phyloP scores from a whole-genome alignment of 2,329 filamentous ascomycete genomes.

The Colletotrichum lupini region DNA sequence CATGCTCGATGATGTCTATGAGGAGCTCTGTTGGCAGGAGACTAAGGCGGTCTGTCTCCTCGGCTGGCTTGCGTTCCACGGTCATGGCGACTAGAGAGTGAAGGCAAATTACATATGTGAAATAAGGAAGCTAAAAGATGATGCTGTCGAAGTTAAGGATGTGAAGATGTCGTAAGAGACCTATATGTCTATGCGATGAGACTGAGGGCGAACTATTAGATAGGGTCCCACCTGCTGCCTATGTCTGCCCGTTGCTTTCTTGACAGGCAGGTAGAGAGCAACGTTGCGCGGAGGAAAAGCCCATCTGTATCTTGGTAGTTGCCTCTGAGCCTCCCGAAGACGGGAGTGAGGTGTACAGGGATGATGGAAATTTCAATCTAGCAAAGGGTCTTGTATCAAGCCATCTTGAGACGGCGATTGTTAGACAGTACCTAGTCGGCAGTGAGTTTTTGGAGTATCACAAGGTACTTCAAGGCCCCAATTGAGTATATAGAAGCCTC shows the following conservation, averaged over 20 bases:
- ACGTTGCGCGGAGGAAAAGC: neutral
- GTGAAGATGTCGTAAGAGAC: neutral
- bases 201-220: neutral
- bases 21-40: slow-evolving; percentile 11
- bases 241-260: neutral
- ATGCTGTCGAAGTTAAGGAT: neutral
- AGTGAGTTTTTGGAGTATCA: too few relatives aligned
- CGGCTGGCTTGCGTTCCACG: neutral
- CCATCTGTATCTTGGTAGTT: too few relatives aligned
- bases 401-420: neutral
- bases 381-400: too few relatives aligned
- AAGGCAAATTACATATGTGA: neutral
- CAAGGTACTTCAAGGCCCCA: neutral
- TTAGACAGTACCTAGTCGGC: neutral
- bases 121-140: neutral
- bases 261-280: neutral
- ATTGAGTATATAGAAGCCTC: neutral
- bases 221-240: neutral
- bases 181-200: neutral
- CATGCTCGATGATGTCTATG: slow-evolving; percentile 10
- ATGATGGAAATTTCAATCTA: too few relatives aligned
- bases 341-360: neutral
- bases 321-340: too few relatives aligned
- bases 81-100: neutral
- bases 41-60: neutral